phyloP scores from a whole-genome alignment of 2,329 filamentous ascomycete genomes.

The Pseudogymnoascus sp. region DNA sequence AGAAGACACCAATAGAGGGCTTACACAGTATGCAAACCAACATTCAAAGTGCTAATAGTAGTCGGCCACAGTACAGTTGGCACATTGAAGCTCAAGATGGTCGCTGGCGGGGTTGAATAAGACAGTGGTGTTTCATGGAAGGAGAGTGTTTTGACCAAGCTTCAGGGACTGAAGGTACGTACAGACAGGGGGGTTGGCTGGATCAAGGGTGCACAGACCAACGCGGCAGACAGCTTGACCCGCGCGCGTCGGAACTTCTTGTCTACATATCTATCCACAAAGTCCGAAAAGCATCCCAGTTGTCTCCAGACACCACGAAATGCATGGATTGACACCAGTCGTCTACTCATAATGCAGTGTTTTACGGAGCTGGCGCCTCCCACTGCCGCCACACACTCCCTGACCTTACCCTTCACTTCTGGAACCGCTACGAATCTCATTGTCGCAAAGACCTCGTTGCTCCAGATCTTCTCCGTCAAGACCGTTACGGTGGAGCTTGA shows the following conservation, averaged over 20 bases:
- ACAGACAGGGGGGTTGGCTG: constrained; percentile 1
- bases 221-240: neutral
- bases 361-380: constrained; percentile 94
- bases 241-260: neutral
- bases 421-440: constrained; percentile 75
- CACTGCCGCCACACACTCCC: constrained; percentile 84
- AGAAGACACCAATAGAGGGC: neutral
- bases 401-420: constrained; percentile 71
- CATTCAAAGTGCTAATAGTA: neutral
- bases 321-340: neutral
- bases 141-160: neutral
- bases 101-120: neutral
- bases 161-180: constrained; percentile 5
- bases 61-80: neutral
- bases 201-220: neutral
- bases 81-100: neutral
- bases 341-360: constrained; percentile 68
- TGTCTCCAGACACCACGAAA: neutral
- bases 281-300: neutral
- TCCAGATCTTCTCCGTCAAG: constrained; percentile 82
- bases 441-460: constrained; percentile 83
- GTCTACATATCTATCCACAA: neutral
- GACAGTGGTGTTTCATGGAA: constrained; percentile 1
- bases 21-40: constrained; percentile 3
- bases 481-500: constrained; percentile 56